Evolutionary conservation across 192 early-diverging fungal species (phyloP), one percentile per base, ranked within the genome.

Genomic region (Chytriomyces sp.): DNA sequence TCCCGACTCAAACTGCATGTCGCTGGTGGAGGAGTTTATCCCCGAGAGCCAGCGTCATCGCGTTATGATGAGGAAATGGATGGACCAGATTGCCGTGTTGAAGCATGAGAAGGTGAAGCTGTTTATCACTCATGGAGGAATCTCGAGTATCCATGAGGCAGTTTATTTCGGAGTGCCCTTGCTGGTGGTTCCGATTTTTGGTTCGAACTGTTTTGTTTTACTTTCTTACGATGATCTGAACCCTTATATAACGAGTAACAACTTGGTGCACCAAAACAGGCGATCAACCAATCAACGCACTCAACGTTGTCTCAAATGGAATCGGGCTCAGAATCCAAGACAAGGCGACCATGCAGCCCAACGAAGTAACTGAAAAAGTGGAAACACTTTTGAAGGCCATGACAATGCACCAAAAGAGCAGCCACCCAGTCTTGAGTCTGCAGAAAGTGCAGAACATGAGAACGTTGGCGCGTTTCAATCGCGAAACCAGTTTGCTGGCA

Each of bases 161-260:
- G 11, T 64, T 16, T 26, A 64, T 16, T 64, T 43, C 20, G 69
- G 69, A 20, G 24, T 60, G 23, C 69, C 57, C 7, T 23, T 71
- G 23, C n/a, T 71, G 23, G 49, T 71, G 8, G 50, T 71, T 20
- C 69, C 69, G 23, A 13, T 71, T 10, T 71, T 71, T 71, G 69
- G 49, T 24, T 28, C 43, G 28, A 16, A 16, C 0, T 48, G 13
- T 13, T 23, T 23, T 2, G 26, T 28, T 23, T 20, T 65, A 26
- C 64, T 16, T 43, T 65, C 35, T 65, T 65, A 1, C 6, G 35
- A 35, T 35, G 35, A 35, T 35, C 35, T 35, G 35, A 35, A 35
- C 35, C 2, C 35, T 35, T 35, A 4, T 35, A 1, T 35, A 35
- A 35, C n/a, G 64, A 26, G 4, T 6, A 65, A 16, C 16, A 65